Conservation (phyloP, 1,284 basidiomycete genomes). For the Gymnopus androsaceus region DNA sequence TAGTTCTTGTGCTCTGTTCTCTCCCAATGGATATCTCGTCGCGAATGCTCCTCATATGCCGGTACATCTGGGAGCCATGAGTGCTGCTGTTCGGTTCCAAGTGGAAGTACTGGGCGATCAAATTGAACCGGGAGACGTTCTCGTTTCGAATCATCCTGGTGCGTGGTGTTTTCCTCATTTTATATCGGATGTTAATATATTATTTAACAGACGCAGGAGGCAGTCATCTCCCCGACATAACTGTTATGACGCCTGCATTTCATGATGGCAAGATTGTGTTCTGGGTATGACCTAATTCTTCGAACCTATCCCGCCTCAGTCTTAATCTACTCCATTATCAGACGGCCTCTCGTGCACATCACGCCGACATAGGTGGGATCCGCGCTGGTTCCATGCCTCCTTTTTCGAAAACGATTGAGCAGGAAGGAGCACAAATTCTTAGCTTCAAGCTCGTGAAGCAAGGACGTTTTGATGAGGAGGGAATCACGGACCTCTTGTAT, state of each 20-base stretch:
- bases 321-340: not conserved
- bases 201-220: slow-evolving; percentile 1
- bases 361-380: slow-evolving; percentile 46
- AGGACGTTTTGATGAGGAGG: slow-evolving; percentile 9
- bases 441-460: slow-evolving; percentile 16
- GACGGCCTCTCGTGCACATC: slow-evolving; percentile 86
- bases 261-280: slow-evolving; percentile 1
- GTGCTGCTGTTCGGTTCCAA: slow-evolving; percentile 83
- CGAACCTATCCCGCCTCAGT: not conserved
- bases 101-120: slow-evolving; percentile 70
- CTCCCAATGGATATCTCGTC: slow-evolving; percentile 87
- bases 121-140: slow-evolving; percentile 82
- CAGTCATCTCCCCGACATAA: slow-evolving; percentile 73
- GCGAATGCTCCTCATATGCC: slow-evolving; percentile 90
- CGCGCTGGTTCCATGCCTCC: slow-evolving; percentile 15
- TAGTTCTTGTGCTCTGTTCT: slow-evolving; percentile 82
- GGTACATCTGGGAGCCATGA: slow-evolving; percentile 82
- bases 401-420: slow-evolving; percentile 7
- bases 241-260: slow-evolving; percentile 90
- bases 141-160: slow-evolving; percentile 87
- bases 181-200: not conserved
- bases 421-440: slow-evolving; percentile 15
- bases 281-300: not conserved
- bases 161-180: slow-evolving; percentile 66
- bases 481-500: slow-evolving; percentile 11